Base-by-base conservation (phyloP, 2,329 filamentous ascomycete species). In the Clathrospora elynae region DNA sequence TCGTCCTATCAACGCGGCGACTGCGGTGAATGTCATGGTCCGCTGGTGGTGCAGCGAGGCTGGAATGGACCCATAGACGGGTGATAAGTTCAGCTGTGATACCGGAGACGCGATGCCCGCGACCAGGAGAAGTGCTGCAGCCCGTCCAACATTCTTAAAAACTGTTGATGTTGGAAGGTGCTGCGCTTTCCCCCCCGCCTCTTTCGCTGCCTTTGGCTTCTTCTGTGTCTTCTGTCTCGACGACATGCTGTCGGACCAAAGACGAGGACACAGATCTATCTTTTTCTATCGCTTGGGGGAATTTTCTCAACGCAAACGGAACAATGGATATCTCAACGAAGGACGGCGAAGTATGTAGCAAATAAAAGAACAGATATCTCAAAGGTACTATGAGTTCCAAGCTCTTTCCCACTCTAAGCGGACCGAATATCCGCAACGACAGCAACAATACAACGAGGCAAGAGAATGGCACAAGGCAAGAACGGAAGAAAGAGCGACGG, bases 51-150 rank as follows among this genome's bases (percentile, higher is more conserved):
- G 87, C 53, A 86, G 76, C 1, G 82, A 79, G 1, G 90, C 78
- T 1, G 92, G 88, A 24, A 95, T 88, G 11, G 85, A 84, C 37
- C 93, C 93, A 70, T 95, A 97, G 8, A 95, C 87, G 2, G 93
- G 93, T 13, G 90, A 88, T 22, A 97, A 77, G 25, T 82, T 85
- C 50, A 90, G 77, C 64, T 89, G 83, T 1, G 88, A 92, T 44
- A 86, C 80, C 50, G 84, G 83, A 32, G 86, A 85, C 47, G 80
- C 83, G 28, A 85, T 65, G 30, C 84, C 87, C 7, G 81, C 77
- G 31, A 87, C 73, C 17, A 75, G 56, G 49, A 85, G 72, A 11
- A 85, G 62, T 12, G 61, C 65, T 42, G 55, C 54, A 32, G 70
- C 69, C 32, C 61, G 55, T 19, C 55, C 60, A n/a, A 66, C 51